Percentiles rank a stretch among this genome's conserved stretches.
phyloP scores from a whole-genome alignment of 75 land plant genomes.

The Larix kaempferi region DNA sequence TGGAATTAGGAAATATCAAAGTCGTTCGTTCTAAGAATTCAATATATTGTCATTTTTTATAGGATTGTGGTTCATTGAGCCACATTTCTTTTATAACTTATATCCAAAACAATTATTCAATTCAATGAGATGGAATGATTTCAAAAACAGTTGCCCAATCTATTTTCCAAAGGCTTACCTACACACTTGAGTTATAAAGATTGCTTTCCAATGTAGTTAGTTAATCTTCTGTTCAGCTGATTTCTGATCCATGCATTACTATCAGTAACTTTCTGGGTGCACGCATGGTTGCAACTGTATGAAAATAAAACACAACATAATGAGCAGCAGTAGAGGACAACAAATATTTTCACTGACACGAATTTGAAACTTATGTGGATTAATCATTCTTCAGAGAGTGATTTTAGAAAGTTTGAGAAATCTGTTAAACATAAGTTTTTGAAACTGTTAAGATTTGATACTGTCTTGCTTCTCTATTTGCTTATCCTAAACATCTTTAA shows the following conservation, averaged over 20 bases:
- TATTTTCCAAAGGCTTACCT: not conserved
- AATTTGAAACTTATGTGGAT: too few species aligned
- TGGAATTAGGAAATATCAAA: not conserved
- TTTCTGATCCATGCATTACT: not conserved
- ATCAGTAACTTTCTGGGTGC: too few species aligned
- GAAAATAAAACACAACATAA: too few species aligned
- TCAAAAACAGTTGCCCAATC: not conserved
- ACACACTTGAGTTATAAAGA: not conserved
- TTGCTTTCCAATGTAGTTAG: not conserved
- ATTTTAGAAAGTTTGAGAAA: too few species aligned
- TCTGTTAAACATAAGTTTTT: too few species aligned
- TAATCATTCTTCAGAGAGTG: too few species aligned
- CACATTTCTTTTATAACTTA: not conserved
- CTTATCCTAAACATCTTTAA: not conserved
- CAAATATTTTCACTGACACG: too few species aligned
- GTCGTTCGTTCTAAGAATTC: not conserved
- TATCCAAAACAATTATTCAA: not conserved
- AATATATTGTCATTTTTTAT: not conserved
- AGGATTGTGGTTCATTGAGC: not conserved
- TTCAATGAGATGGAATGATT: not conserved
- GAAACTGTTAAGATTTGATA: not conserved
- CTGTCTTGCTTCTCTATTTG: not conserved
- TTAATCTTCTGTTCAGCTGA: not conserved
- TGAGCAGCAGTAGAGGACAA: too few species aligned
- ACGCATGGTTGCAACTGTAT: too few species aligned